Conservation (phyloP, 2,329 filamentous ascomycete species). For the Meredithiella fracta region DNA sequence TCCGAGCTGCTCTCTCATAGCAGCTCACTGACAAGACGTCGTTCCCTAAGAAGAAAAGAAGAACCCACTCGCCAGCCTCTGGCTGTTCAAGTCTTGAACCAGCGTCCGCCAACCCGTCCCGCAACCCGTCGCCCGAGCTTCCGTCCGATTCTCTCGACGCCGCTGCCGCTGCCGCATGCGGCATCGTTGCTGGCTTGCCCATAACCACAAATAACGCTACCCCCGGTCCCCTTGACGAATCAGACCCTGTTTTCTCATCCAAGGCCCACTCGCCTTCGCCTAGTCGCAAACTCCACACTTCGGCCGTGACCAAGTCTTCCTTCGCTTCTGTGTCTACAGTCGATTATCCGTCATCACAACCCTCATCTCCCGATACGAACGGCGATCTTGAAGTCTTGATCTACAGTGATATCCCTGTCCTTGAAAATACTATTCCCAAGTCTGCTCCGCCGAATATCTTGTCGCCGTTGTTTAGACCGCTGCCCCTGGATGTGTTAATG, state of each 20-base stretch:
- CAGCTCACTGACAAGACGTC: constrained; percentile 58
- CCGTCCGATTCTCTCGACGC: constrained; percentile 24
- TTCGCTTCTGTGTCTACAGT: neutral
- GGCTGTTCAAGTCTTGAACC: constrained; percentile 22
- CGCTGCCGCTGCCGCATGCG: constrained; percentile 9
- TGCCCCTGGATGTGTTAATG: constrained; percentile 24
- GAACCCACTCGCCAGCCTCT: constrained; percentile 28
- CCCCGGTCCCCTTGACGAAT: constrained; percentile 4
- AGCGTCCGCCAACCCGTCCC: constrained; percentile 20
- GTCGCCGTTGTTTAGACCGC: constrained; percentile 20
- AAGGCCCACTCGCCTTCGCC: constrained; percentile 8
- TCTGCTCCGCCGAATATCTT: constrained; percentile 25
- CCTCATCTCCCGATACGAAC: constrained; percentile 37
- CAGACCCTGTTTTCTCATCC: constrained; percentile 3
- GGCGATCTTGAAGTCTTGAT: constrained; percentile 41
- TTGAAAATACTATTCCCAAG: constrained; percentile 3
- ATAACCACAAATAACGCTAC: neutral
- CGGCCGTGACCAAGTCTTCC: neutral
- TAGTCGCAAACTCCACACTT: neutral
- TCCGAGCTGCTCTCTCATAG: constrained; percentile 37
- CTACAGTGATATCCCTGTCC: constrained; percentile 28
- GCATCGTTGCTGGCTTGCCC: neutral
- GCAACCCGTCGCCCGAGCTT: constrained; percentile 22
- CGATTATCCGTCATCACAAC: constrained; percentile 32
- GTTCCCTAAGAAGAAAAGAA: constrained; percentile 59